Evolutionary conservation across 1,284 basidiomycete species (phyloP).

Genomic region (Mycena citricolor): DNA sequence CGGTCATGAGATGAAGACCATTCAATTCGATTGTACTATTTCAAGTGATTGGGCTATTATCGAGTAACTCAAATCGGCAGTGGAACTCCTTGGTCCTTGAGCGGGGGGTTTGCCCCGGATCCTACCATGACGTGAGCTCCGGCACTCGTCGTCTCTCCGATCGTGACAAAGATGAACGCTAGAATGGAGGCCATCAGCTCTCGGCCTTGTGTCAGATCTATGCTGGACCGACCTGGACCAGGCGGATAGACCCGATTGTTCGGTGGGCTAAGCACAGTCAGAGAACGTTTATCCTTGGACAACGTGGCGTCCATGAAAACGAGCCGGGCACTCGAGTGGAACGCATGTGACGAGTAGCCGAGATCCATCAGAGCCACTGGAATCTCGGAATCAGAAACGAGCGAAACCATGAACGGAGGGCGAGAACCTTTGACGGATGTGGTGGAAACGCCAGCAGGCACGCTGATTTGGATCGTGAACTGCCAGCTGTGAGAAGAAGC

Average conservation of each 20-base stretch:
- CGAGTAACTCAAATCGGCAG: too few relatives aligned
- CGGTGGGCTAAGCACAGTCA: slow-evolving; percentile 60
- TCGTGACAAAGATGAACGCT: slow-evolving; percentile 20
- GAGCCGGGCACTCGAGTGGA: slow-evolving; percentile 72
- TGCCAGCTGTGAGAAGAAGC: not conserved
- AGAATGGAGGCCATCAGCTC: slow-evolving; percentile 2
- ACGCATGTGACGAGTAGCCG: slow-evolving; percentile 74
- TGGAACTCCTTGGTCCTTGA: slow-evolving; percentile 15
- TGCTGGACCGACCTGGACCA: slow-evolving; percentile 78
- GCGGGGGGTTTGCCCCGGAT: slow-evolving; percentile 17
- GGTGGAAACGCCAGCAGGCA: slow-evolving; percentile 44
- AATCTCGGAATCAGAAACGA: not conserved
- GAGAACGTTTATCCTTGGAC: slow-evolving; percentile 33
- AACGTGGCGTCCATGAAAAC: slow-evolving; percentile 56
- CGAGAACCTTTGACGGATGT: slow-evolving; percentile 26
- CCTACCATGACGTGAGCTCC: slow-evolving; percentile 22
- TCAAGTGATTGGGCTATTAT: too few relatives aligned
- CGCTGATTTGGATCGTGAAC: slow-evolving; percentile 37
- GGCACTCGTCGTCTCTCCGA: slow-evolving; percentile 14
- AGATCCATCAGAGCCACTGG: slow-evolving; percentile 76
- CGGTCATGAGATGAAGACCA: too few relatives aligned
- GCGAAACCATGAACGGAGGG: slow-evolving; percentile 1
- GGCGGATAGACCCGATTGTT: slow-evolving; percentile 70
- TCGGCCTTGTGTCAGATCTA: too few relatives aligned
- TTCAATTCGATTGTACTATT: too few relatives aligned